Evolutionary conservation across 208 protist species (phyloP), one percentile per base, ranked within the genome.

Genomic region (Leishmania lainsoni): DNA sequence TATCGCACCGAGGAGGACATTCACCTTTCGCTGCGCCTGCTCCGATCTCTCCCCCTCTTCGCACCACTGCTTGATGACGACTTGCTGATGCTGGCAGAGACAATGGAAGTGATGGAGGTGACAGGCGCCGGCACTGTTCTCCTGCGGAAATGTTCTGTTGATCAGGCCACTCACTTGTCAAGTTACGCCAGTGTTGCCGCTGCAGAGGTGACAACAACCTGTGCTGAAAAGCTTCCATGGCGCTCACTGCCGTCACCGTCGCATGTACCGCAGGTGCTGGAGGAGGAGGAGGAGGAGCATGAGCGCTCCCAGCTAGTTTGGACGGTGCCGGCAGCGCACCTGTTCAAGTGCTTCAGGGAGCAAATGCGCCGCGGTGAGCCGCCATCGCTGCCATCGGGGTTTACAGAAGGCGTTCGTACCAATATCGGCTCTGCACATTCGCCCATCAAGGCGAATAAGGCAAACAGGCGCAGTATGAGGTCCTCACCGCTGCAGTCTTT

Each of bases 1-100:
- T 94, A 94, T 76, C 90, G 93, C 42, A 78, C 69, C 42, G 84
- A 88, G 52, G 86, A 84, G 29, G 86, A 91, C 29, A 84, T 95
- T 52, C 66, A 51, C 2, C 77, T 92, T 3, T 88, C 86, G 22
- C 63, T 94, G 32, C 75, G 71, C 1, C 81, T 93, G 49, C 83
- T 96, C 48, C 85, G 86, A 14, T 86, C 84, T 0, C 84, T 96
- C 45, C 79, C 85, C 10, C 68, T 89, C 32, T 91, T 95, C 35
- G n/a, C 66, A 2, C 9, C 74, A 4, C 78, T 94, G 63, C 74
- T 86, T 0, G 86, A 94, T 9, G 80, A 89, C 45, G 93, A 96
- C n/a, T 79, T 96, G 12, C 75, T 93, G 14, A 85, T 86, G 0
- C 70, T 96, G 20, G 84, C 82, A n/a, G 85, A 84, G 48, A 69